phyloP scores from a whole-genome alignment of 2,329 filamentous ascomycete genomes.

The Exophiala lecanii-corni region DNA sequence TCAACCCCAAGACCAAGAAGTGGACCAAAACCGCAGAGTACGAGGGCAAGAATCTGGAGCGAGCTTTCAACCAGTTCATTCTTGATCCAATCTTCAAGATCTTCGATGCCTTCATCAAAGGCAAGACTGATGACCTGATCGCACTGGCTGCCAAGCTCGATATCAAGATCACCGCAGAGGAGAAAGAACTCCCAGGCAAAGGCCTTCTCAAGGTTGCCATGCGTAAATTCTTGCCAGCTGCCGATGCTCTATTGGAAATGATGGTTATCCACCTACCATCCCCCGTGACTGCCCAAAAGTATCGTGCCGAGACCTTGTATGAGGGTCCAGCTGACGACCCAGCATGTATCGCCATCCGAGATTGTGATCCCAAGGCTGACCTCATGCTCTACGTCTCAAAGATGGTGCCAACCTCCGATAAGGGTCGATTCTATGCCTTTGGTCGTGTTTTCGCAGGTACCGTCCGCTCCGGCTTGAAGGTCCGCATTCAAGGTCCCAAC shows the following conservation, averaged over 20 bases:
- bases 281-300: slow-evolving; percentile 89
- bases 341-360: slow-evolving; percentile 91
- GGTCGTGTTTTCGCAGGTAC: slow-evolving; percentile 99
- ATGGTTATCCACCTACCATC: slow-evolving; percentile 99
- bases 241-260: slow-evolving; percentile 98
- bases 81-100: slow-evolving; percentile 99
- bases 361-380: slow-evolving; percentile 95
- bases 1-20: slow-evolving; percentile 99
- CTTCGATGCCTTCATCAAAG: slow-evolving; percentile 94
- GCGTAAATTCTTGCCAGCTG: slow-evolving; percentile 97
- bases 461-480: slow-evolving; percentile 95
- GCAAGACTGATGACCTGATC: slow-evolving; percentile 88
- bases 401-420: slow-evolving; percentile 99
- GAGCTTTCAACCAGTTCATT: slow-evolving; percentile 99
- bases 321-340: slow-evolving; percentile 94
- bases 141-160: slow-evolving; percentile 86
- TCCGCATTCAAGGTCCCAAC: slow-evolving; percentile 99
- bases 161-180: slow-evolving; percentile 82
- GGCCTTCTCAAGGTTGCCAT: slow-evolving; percentile 95
- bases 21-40: slow-evolving; percentile 84
- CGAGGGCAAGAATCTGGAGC: slow-evolving; percentile 87
- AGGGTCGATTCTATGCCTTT: slow-evolving; percentile 99
- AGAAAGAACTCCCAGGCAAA: slow-evolving; percentile 95
- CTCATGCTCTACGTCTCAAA: slow-evolving; percentile 99
- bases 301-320: slow-evolving; percentile 98